Evolutionary conservation across 805 yeast species (phyloP).

Genomic region (Sungouiozyma ichnusensis): DNA sequence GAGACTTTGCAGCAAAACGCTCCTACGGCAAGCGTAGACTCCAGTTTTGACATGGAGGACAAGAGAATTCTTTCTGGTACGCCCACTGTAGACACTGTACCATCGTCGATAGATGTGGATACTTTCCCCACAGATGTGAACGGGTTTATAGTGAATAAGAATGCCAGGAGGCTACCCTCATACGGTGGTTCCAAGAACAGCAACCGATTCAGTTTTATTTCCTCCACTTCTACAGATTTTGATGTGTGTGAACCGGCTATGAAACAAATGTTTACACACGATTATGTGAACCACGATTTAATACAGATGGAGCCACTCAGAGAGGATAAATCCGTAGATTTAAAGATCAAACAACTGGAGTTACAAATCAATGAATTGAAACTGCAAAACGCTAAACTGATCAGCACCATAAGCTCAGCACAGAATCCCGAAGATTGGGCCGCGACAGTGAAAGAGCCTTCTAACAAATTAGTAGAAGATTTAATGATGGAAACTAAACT

Average conservation of each 20-base stretch:
- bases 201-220: conserved; percentile 24
- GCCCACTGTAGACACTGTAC: conserved; percentile 4
- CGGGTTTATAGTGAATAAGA: conserved; percentile 5
- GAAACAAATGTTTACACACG: background rate
- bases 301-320: conserved; percentile 7
- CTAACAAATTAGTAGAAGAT: conserved; percentile 20
- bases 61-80: conserved; percentile 6
- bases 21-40: background rate
- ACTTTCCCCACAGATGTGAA: conserved; percentile 5
- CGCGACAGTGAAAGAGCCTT: conserved; percentile 20
- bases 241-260: conserved; percentile 7
- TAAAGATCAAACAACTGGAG: conserved; percentile 26
- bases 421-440: conserved; percentile 18
- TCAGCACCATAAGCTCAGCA: conserved; percentile 20
- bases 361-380: conserved; percentile 25
- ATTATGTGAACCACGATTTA: background rate
- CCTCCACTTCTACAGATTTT: conserved; percentile 24
- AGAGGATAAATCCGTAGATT: conserved; percentile 13
- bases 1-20: no score
- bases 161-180: background rate
- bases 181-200: conserved; percentile 6
- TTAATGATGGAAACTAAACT: conserved; percentile 21
- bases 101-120: background rate
- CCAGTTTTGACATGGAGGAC: background rate
- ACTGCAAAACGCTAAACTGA: conserved; percentile 26